Conservation (phyloP, 768 basidiomycete genomes). For the Russula griseocarnosa region DNA sequence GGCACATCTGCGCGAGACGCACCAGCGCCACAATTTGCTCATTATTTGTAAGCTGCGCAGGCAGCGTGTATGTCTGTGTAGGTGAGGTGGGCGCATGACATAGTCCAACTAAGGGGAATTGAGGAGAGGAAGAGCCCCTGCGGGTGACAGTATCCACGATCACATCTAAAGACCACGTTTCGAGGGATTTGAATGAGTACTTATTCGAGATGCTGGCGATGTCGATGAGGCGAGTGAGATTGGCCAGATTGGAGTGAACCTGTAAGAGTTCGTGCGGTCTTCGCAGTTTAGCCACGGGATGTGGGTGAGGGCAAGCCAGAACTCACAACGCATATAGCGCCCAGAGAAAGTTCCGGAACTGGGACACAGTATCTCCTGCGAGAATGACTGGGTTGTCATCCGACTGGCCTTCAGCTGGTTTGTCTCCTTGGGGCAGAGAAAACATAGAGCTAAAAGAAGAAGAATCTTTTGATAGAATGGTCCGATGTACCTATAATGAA, state of each 20-base stretch:
- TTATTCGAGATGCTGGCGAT: constrained; percentile 67
- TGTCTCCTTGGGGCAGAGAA: constrained; percentile 55
- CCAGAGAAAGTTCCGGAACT: constrained; percentile 74
- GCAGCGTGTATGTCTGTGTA: constrained; percentile 20
- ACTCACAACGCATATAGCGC: constrained; percentile 71
- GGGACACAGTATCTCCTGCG: constrained; percentile 55
- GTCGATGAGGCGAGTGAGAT: constrained; percentile 54
- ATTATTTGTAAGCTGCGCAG: constrained; percentile 27
- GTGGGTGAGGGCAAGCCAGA: neutral
- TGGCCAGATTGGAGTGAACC: constrained; percentile 45
- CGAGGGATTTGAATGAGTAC: constrained; percentile 69
- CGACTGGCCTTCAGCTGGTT: constrained; percentile 51
- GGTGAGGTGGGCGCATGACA: constrained; percentile 33
- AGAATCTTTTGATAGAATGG: constrained; percentile 50
- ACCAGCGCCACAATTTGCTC: constrained; percentile 39
- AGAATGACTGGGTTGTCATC: constrained; percentile 65
- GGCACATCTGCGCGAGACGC: constrained; percentile 63
- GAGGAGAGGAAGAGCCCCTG: constrained; percentile 49
- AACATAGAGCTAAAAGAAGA: constrained; percentile 68
- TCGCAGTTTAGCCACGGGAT: constrained; percentile 3
- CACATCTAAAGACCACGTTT: constrained; percentile 72
- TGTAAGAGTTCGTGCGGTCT: constrained; percentile 61
- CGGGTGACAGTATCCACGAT: constrained; percentile 64
- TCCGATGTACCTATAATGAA: constrained; percentile 24
- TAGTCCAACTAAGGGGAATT: constrained; percentile 37